These are phyloP conservation scores for Macrolepiota fuliginosa DNA, from an alignment of 768 basidiomycete species.

Conservation along the genomic window DNA sequence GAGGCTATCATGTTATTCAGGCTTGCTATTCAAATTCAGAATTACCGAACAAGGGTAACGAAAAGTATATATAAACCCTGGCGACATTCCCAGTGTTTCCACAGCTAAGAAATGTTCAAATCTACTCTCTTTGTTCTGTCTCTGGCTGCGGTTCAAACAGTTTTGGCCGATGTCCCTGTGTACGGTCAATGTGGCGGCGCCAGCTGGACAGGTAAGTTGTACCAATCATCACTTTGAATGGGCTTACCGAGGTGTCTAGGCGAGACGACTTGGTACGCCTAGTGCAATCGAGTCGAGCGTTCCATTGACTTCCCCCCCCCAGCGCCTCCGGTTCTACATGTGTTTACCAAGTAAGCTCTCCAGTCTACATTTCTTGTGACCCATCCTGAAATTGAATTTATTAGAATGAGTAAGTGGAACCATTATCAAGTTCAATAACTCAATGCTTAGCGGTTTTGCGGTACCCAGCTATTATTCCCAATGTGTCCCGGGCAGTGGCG, in stretches of 20 bases:
- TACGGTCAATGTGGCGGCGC: conserved; percentile 24
- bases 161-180: conserved; percentile 19
- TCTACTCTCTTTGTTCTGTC: background rate
- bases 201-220: conserved; percentile 20
- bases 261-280: conserved; percentile 1
- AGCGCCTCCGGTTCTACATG: conserved; percentile 3
- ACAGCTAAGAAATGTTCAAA: background rate
- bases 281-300: background rate
- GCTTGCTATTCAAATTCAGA: background rate
- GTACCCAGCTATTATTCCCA: background rate
- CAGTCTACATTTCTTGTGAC: too few relatives aligned
- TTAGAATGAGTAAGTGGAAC: conserved; percentile 1
- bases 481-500: background rate
- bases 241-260: background rate
- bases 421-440: background rate
- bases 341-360: background rate
- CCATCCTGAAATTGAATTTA: background rate
- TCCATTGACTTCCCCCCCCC: background rate
- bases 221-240: background rate
- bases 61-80: background rate
- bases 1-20: background rate
- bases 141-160: conserved; percentile 8
- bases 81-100: background rate
- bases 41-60: background rate
- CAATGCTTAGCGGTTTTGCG: background rate